Base-by-base conservation (phyloP, 768 basidiomycete genomes). In the Suillus cothurnatus region DNA sequence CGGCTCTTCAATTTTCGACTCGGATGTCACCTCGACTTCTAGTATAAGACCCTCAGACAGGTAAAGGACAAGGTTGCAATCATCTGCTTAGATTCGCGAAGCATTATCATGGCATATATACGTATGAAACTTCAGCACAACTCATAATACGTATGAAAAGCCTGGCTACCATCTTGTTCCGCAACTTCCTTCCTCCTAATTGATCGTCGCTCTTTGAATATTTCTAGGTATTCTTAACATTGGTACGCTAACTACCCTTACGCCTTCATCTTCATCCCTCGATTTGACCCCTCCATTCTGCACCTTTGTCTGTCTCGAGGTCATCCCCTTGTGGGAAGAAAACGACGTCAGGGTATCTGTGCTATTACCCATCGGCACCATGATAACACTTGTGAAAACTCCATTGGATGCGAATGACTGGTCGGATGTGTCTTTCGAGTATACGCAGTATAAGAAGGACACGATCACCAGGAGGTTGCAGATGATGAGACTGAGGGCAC, bases 401-500 rank as follows among this genome's bases (percentile, higher is more conserved):
- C 17, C 56, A 23, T 38, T 23, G 12, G 56, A 38, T 38, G 23
- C 3, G 21, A 38, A 26, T 38, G 56, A 19, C 36, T 26, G 36
- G 4, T 70, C 67, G 2, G 68, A 41, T 5, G 7, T 39, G 6
- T 41, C 53, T 28, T 62, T 64, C 43, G 21, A 31, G 34, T n/a
- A 69, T 4, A 69, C n/a, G 21, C 67, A 72, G 50, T 72, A 69
- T 8, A 69, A 15, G 9, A 71, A 74, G 17, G 69, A 36, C 23
- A 72, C 69, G 34, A 75, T 66, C 49, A 75, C 75, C 38, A 75
- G 67, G 15, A 69, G 63, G 28, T 74, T 72, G 65, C 74, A 76
- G 8, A 75, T 63, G 45, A 75, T 61, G 28, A 72, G 47, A 9
- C 72, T 66, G 19, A 72, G 61, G 8, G 76, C 71, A 4, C 68